Evolutionary conservation across 2,329 filamentous ascomycete genomes (phyloP).

Genomic region (Neofusicoccum umdonicola): DNA sequence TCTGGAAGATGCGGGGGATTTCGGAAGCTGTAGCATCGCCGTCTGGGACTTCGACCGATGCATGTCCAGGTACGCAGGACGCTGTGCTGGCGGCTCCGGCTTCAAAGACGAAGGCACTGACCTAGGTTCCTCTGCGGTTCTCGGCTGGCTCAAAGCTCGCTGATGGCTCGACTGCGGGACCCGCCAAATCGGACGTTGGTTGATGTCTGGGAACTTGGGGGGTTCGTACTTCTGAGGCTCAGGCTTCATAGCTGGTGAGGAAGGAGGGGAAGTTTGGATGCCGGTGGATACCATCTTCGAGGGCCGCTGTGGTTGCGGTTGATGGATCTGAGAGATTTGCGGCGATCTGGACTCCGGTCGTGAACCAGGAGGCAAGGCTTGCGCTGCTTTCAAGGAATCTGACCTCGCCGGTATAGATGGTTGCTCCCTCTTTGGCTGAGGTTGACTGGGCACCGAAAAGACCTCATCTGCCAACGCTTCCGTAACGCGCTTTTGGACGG

Average conservation of each 20-base stretch:
- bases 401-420: conserved; percentile 30
- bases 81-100: conserved; percentile 35
- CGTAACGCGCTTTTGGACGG: conserved; percentile 61
- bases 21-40: conserved; percentile 50
- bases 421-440: conserved; percentile 27
- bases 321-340: conserved; percentile 31
- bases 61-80: conserved; percentile 44
- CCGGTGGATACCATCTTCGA: conserved; percentile 64
- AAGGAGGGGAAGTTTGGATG: conserved; percentile 71
- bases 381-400: conserved; percentile 32
- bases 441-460: conserved; percentile 55
- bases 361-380: conserved; percentile 21
- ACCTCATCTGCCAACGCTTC: conserved; percentile 81
- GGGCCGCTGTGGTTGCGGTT: conserved; percentile 50
- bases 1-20: conserved; percentile 57
- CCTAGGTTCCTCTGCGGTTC: conserved; percentile 38
- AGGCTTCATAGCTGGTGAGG: conserved; percentile 27
- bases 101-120: conserved; percentile 32
- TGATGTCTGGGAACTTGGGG: conserved; percentile 39
- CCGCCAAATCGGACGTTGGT: conserved; percentile 51
- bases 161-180: conserved; percentile 49
- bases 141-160: conserved; percentile 51
- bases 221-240: conserved; percentile 17
- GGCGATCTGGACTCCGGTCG: conserved; percentile 28
- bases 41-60: conserved; percentile 52